Evolutionary conservation across 495 filamentous ascomycete species (phyloP).

Genomic region (Aspergillus egyptiacus): DNA sequence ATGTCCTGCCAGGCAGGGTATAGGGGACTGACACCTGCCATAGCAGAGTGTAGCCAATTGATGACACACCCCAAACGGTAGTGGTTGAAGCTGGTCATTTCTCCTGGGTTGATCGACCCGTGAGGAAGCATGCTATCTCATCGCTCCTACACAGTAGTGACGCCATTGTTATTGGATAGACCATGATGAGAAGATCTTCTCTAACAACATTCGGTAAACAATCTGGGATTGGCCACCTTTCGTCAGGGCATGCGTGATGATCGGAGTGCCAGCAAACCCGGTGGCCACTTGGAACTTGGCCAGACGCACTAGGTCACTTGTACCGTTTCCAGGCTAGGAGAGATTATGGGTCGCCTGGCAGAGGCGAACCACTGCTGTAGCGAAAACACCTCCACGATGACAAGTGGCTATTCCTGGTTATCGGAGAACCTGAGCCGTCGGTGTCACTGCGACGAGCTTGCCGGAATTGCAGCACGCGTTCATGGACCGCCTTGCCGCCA

Average conservation of each 20-base stretch:
- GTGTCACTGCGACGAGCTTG: neutral
- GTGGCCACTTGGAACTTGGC: slow-evolving; percentile 45
- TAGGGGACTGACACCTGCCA: slow-evolving; percentile 22
- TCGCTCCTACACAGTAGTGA: slow-evolving; percentile 52
- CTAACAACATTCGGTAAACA: slow-evolving; percentile 36
- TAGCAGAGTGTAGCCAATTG: slow-evolving; percentile 27
- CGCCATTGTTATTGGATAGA: slow-evolving; percentile 49
- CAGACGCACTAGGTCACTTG: slow-evolving; percentile 28
- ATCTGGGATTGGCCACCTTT: slow-evolving; percentile 26
- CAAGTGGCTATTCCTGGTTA: slow-evolving; percentile 12
- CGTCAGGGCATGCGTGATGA: slow-evolving; percentile 42
- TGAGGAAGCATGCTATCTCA: slow-evolving; percentile 51
- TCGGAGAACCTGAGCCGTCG: slow-evolving; percentile 15
- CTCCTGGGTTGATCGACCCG: slow-evolving; percentile 46
- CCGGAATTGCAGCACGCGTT: neutral
- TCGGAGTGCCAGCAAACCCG: slow-evolving; percentile 50
- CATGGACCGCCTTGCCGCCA: slow-evolving; percentile 19
- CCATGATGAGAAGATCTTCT: slow-evolving; percentile 44
- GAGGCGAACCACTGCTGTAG: slow-evolving; percentile 9
- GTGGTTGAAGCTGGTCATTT: slow-evolving; percentile 54
- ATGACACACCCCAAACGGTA: slow-evolving; percentile 42
- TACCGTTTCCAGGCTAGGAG: slow-evolving; percentile 20
- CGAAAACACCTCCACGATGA: slow-evolving; percentile 15
- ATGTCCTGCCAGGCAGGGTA: slow-evolving; percentile 26
- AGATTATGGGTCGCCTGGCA: slow-evolving; percentile 8